Base-by-base conservation (phyloP, 148 eudicot species). In the Cornus suecica region DNA sequence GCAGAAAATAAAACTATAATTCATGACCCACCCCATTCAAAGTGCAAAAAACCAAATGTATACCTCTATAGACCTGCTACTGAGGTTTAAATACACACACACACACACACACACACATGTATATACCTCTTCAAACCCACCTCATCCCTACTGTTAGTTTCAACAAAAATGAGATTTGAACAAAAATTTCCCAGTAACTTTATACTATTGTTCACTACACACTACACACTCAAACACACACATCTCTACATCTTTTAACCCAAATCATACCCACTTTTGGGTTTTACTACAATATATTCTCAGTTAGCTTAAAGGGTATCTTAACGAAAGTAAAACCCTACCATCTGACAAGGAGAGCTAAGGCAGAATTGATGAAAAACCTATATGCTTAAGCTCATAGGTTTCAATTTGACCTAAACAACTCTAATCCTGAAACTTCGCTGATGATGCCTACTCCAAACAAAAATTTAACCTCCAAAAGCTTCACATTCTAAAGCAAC, bases 1-100 rank as follows among this genome's bases (percentile, higher is more conserved):
- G 45, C 74, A 86, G 16, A 70, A 79, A 77, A 51, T 52, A 27
- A 63, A 81, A 54, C 42, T 63, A 31, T 24, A 31, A 31, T 71
- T 70, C 71, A 37, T 32, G 51, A 52, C 14, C 29, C 34, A 48
- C 42, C 70, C 42, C 8, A 29, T 37, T 65, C 30, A 73, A 23
- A 65, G 27, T 18, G 45, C 0, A 37, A 34, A 41, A 41, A 32
- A 32, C 42, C 54, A 68, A 37, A 34, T 34, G 18, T 6, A 34
- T 45, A 6, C 13, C 1, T 54, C 34, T 22, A 8, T 58, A 58
- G 3, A 58, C 15, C 54, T 48, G 54, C 15, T 45, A 45, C 10
- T 45, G 51, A 7, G 10, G 10, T 45, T 45, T 4, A 8, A 45
- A 45, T 4, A 45, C 9, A 45, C 1, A 4, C 1, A 45, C 9